Percentiles rank a stretch among this genome's conserved stretches.
Conservation (phyloP, 2,329 filamentous ascomycete genomes). For the Aspergillus intermedius region DNA sequence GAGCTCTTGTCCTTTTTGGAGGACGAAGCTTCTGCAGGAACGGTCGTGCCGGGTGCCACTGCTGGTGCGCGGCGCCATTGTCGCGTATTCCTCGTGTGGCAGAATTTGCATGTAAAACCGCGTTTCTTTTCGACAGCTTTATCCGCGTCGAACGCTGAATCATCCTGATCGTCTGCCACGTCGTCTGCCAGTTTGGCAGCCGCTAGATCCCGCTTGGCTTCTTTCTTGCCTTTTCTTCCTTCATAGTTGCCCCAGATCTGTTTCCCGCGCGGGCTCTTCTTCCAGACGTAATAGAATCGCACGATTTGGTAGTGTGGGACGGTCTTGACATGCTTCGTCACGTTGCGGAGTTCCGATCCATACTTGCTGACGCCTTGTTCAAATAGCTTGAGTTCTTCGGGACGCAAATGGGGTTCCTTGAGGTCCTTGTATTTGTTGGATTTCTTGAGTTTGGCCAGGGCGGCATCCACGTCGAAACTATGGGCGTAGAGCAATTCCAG, state of each 20-base stretch:
- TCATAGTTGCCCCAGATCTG: constrained; percentile 87
- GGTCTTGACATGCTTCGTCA: constrained; percentile 75
- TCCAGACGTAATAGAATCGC: constrained; percentile 96
- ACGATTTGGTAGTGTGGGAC: constrained; percentile 74
- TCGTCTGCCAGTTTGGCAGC: constrained; percentile 79
- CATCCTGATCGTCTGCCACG: constrained; percentile 84
- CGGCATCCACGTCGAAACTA: constrained; percentile 63
- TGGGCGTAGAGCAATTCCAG: constrained; percentile 65
- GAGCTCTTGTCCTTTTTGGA: constrained; percentile 72
- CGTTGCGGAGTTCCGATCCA: constrained; percentile 78
- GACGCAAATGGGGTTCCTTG: constrained; percentile 74
- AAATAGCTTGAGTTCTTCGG: constrained; percentile 78
- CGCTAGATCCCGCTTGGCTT: constrained; percentile 59
- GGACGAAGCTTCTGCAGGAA: constrained; percentile 57
- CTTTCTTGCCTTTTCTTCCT: constrained; percentile 83
- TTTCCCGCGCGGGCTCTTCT: constrained; percentile 79
- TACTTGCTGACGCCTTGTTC: constrained; percentile 86
- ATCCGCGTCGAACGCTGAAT: constrained; percentile 88
- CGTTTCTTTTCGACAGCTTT: constrained; percentile 76
- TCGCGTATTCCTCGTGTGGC: constrained; percentile 67
- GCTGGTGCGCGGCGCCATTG: constrained; percentile 90
- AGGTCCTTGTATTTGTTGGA: constrained; percentile 64
- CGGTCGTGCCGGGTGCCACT: constrained; percentile 62
- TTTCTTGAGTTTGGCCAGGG: constrained; percentile 63
- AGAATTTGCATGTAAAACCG: constrained; percentile 91